Evolutionary conservation across 2,329 filamentous ascomycete species (phyloP).

Genomic region (Neofusicoccum laricinum): DNA sequence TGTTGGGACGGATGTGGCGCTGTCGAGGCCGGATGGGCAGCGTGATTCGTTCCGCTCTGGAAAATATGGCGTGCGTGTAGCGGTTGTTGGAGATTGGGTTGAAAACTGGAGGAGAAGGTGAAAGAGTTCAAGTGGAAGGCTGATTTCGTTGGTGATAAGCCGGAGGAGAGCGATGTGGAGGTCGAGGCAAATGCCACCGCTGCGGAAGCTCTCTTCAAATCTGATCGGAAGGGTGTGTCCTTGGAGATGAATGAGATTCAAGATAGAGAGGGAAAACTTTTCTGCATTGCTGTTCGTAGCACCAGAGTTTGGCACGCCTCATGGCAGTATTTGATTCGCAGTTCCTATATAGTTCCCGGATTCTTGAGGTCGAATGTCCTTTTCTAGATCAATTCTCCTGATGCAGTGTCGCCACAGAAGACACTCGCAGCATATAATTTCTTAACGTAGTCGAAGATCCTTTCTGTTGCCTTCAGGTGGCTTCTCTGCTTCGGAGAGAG

Average conservation of each 20-base stretch:
- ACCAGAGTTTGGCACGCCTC: not conserved
- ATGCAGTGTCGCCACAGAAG: no score
- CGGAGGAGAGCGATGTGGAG: not conserved
- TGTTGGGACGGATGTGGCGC: not conserved
- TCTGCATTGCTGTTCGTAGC: not conserved
- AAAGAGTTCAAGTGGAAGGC: not conserved
- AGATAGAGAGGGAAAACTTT: not conserved
- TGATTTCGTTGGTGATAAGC: not conserved
- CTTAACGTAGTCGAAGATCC: no score
- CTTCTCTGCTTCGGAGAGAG: no score
- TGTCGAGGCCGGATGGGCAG: not conserved
- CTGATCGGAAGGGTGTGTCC: not conserved
- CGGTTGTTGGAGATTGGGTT: not conserved
- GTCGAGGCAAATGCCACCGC: not conserved
- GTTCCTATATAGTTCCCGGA: not conserved
- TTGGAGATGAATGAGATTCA: not conserved
- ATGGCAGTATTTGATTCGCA: not conserved
- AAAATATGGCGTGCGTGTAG: not conserved
- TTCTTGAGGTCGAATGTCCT: no score
- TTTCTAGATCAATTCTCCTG: no score
- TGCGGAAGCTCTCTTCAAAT: not conserved
- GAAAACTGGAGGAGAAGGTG: not conserved
- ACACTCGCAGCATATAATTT: no score
- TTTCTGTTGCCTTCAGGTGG: no score
- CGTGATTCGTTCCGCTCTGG: not conserved